Conservation (phyloP, 2,329 filamentous ascomycete genomes). For the Fusarium sp. region DNA sequence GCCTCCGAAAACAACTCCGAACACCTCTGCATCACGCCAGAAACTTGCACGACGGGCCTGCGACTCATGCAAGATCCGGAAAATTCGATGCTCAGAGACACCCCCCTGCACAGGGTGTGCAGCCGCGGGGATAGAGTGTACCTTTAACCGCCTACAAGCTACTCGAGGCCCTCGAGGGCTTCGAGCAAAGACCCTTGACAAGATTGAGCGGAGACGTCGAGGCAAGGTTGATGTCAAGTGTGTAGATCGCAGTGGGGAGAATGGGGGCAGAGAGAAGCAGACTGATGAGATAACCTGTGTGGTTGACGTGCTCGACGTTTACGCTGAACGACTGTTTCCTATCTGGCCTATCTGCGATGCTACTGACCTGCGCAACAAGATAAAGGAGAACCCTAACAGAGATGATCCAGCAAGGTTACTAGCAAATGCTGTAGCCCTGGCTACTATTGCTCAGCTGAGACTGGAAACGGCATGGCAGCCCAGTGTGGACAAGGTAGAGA, state of each 20-base stretch:
- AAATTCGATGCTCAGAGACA: slow-evolving; percentile 62
- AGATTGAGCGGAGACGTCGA: slow-evolving; percentile 49
- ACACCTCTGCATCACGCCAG: slow-evolving; percentile 28
- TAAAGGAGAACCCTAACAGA: slow-evolving; percentile 47
- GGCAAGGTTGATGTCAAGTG: slow-evolving; percentile 2
- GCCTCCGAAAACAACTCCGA: slow-evolving; percentile 32
- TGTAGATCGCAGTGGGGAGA: slow-evolving; percentile 8
- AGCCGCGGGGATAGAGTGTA: slow-evolving; percentile 59
- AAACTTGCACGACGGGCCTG: slow-evolving; percentile 53
- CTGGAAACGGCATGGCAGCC: slow-evolving; percentile 48
- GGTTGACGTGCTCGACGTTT: slow-evolving; percentile 54
- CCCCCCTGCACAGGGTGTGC: slow-evolving; percentile 60
- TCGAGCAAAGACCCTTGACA: slow-evolving; percentile 57
- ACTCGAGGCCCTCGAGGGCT: slow-evolving; percentile 60
- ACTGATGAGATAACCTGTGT: slow-evolving; percentile 42
- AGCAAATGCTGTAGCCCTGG: slow-evolving; percentile 59
- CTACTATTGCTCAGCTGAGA: slow-evolving; percentile 61
- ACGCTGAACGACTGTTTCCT: slow-evolving; percentile 62
- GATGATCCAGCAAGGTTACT: slow-evolving; percentile 53
- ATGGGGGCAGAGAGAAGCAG: slow-evolving; percentile 8
- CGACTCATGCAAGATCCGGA: slow-evolving; percentile 65
- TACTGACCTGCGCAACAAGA: slow-evolving; percentile 52
- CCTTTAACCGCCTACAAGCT: slow-evolving; percentile 59
- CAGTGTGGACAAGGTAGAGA: slow-evolving; percentile 43
- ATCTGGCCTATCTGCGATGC: slow-evolving; percentile 64